Percentiles rank a stretch among this genome's conserved stretches.
Evolutionary conservation across 495 filamentous ascomycete genomes (phyloP).

Genomic region (Trichoderma orchidacearum): DNA sequence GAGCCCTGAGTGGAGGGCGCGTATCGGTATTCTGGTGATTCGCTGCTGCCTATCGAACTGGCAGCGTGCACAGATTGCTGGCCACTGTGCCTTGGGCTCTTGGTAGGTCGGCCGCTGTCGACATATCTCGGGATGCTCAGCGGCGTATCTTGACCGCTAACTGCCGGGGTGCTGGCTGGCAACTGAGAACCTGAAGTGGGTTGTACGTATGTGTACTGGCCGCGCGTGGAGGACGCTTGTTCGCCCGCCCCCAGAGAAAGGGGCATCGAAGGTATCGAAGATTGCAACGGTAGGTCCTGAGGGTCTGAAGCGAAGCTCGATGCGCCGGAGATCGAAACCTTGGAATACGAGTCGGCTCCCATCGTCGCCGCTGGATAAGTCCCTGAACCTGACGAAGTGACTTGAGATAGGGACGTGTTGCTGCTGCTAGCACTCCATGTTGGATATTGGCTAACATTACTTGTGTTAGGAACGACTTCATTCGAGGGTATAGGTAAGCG

Average conservation of each 20-base stretch:
- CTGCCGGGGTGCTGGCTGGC: slow-evolving; percentile 1
- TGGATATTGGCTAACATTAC: background rate
- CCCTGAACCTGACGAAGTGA: slow-evolving; percentile 24
- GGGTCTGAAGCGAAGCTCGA: slow-evolving; percentile 31
- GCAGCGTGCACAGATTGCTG: slow-evolving; percentile 28
- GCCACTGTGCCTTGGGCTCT: slow-evolving; percentile 37
- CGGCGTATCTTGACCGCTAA: slow-evolving; percentile 13
- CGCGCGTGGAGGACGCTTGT: slow-evolving; percentile 27
- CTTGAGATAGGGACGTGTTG: slow-evolving; percentile 19
- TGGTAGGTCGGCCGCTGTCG: slow-evolving; percentile 37
- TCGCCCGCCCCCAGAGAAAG: slow-evolving; percentile 27
- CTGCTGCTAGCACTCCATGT: background rate
- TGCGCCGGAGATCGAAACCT: slow-evolving; percentile 28
- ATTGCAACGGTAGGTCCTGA: slow-evolving; percentile 31
- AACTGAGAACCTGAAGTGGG: slow-evolving; percentile 27
- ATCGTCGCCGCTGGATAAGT: slow-evolving; percentile 29
- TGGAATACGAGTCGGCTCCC: slow-evolving; percentile 28
- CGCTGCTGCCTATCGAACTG: slow-evolving; percentile 28
- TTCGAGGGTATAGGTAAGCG: background rate
- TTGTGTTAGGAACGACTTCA: background rate
- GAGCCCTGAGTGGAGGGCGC: slow-evolving; percentile 20
- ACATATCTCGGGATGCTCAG: slow-evolving; percentile 33
- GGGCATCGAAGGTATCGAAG: slow-evolving; percentile 36
- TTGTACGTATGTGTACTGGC: slow-evolving; percentile 35
- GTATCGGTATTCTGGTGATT: slow-evolving; percentile 34